A percentile compares a stretch with the other conserved stretches of the same genome.
These are phyloP conservation scores for Lactifluus subvellereus DNA, from an alignment of 768 basidiomycete genomes.

Conservation along the genomic window DNA sequence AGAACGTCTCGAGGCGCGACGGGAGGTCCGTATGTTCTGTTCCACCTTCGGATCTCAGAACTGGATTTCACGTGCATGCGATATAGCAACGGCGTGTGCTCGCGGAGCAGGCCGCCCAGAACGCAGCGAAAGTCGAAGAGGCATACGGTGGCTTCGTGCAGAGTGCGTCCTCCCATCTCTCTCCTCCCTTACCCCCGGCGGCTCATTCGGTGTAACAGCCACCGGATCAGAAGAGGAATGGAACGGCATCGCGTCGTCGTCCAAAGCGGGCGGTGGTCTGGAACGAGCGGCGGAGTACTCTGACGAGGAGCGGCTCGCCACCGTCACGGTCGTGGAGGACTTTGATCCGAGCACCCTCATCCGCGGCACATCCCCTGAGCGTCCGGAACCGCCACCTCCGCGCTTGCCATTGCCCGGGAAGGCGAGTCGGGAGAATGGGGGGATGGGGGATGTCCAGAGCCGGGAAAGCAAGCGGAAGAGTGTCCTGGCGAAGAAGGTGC, in stretches of 20 bases:
- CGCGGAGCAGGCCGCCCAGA: slow-evolving; percentile 69
- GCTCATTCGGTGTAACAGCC: slow-evolving; percentile 4
- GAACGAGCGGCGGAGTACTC: slow-evolving; percentile 67
- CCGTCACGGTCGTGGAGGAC: slow-evolving; percentile 88
- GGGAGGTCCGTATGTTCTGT: slow-evolving; percentile 52
- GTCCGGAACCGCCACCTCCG: slow-evolving; percentile 8
- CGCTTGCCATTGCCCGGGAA: slow-evolving; percentile 28
- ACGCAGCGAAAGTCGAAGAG: slow-evolving; percentile 69
- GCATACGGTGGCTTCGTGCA: slow-evolving; percentile 47
- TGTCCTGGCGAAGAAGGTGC: slow-evolving; percentile 34
- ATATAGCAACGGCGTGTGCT: slow-evolving; percentile 70
- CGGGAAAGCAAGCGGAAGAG: slow-evolving; percentile 14
- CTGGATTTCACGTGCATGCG: slow-evolving; percentile 23
- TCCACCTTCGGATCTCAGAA: background rate
- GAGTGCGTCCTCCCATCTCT: slow-evolving; percentile 3
- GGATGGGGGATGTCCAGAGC: background rate
- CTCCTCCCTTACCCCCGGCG: background rate
- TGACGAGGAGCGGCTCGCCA: slow-evolving; percentile 79
- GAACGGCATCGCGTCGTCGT: slow-evolving; percentile 37
- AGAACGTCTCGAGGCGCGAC: slow-evolving; percentile 63
- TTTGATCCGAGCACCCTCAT: slow-evolving; percentile 68
- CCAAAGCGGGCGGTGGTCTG: slow-evolving; percentile 27
- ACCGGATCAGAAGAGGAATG: slow-evolving; percentile 43
- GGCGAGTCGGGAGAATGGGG: slow-evolving; percentile 5
- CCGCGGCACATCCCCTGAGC: slow-evolving; percentile 34